Percentiles rank a stretch among this genome's conserved stretches.
phyloP scores from a whole-genome alignment of 2,329 filamentous ascomycete species.

The Exophiala mesophila region DNA sequence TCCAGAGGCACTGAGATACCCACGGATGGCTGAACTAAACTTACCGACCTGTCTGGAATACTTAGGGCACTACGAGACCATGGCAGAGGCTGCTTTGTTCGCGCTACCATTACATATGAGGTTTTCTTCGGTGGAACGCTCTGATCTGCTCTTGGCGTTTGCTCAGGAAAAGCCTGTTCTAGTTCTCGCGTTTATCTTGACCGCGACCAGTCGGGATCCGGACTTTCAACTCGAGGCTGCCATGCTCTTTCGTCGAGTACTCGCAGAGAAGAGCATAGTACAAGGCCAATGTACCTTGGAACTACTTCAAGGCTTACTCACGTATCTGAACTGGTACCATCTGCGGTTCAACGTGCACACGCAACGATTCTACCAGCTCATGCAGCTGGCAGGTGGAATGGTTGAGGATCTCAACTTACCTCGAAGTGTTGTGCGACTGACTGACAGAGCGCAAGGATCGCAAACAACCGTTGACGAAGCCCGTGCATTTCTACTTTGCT shows the following conservation, averaged over 20 bases:
- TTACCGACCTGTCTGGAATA: background rate
- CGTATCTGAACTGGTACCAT: constrained; percentile 55
- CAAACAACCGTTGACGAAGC: constrained; percentile 2
- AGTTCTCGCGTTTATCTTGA: constrained; percentile 11
- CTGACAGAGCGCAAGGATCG: background rate
- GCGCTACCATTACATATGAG: background rate
- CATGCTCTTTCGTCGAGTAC: constrained; percentile 10
- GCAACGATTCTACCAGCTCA: constrained; percentile 32
- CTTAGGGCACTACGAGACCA: background rate
- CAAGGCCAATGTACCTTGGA: constrained; percentile 55
- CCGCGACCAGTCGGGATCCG: constrained; percentile 5
- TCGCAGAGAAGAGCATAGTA: constrained; percentile 47
- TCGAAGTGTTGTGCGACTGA: constrained; percentile 1
- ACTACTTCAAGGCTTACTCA: constrained; percentile 52
- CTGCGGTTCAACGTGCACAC: constrained; percentile 29
- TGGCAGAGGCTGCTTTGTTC: background rate
- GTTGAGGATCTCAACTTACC: constrained; percentile 29
- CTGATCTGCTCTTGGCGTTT: background rate
- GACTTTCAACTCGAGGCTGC: constrained; percentile 12
- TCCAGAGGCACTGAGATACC: constrained; percentile 6
- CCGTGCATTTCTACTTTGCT: constrained; percentile 16
- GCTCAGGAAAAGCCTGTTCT: constrained; percentile 4
- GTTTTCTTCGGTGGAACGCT: background rate
- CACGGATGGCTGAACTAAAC: background rate
- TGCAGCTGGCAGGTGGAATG: constrained; percentile 32